phyloP scores from a whole-genome alignment of 2,329 filamentous ascomycete species.

The Berkeleyomyces rouxiae region DNA sequence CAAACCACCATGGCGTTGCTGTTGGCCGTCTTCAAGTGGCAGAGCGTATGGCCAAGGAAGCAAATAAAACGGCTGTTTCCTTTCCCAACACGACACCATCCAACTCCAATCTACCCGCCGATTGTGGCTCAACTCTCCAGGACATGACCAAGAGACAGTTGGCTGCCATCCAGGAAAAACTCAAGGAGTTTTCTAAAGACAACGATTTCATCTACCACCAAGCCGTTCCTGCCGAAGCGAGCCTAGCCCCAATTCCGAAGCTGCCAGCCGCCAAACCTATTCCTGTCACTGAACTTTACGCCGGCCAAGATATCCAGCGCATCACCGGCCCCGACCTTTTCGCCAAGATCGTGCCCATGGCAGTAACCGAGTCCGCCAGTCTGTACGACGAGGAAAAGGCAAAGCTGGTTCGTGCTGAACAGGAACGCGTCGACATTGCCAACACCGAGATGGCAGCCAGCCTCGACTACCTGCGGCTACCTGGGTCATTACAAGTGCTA shows the following conservation, averaged over 20 bases:
- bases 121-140: constrained; percentile 56
- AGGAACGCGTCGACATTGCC: constrained; percentile 79
- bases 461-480: constrained; percentile 80
- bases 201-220: constrained; percentile 99
- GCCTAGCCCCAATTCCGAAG: constrained; percentile 67
- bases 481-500: constrained; percentile 73
- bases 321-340: constrained; percentile 97
- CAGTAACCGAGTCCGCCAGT: constrained; percentile 91
- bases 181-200: constrained; percentile 65
- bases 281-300: constrained; percentile 88
- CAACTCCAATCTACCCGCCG: constrained; percentile 67
- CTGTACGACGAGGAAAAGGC: constrained; percentile 98
- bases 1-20: constrained; percentile 69
- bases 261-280: constrained; percentile 92
- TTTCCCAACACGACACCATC: constrained; percentile 69
- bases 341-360: constrained; percentile 87
- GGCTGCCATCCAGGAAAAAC: constrained; percentile 62
- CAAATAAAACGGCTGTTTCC: constrained; percentile 54
- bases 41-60: constrained; percentile 62
- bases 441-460: constrained; percentile 94
- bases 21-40: constrained; percentile 71
- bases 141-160: constrained; percentile 75
- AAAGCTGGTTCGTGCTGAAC: constrained; percentile 83
- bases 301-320: constrained; percentile 88
- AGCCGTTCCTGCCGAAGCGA: constrained; percentile 69